Evolutionary conservation across 208 protist genomes (phyloP), one percentile per base, ranked within the genome.

Genomic region (Leishmania tropica): DNA sequence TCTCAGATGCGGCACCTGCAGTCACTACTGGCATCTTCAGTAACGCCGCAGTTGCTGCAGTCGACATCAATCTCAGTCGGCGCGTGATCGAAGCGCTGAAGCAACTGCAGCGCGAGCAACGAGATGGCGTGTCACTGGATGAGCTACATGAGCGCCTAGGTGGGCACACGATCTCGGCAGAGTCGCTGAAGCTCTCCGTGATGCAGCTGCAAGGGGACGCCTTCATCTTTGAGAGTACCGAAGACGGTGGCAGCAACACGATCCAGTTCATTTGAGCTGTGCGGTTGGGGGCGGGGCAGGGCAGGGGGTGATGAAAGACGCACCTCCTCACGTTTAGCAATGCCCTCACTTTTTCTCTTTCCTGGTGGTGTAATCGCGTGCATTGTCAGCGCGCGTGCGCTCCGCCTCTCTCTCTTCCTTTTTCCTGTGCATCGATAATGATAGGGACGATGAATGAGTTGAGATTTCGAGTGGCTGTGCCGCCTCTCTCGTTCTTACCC

Each of bases 61-160:
- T 56, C n/a, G 81, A 85, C 54, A 42, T 85, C 40, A 21, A 74
- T 11, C 71, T 93, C 2, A 85, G 87, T 37, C 84, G 80, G 3
- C 87, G 83, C 24, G 88, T 96, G 1, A 76, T 87, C 35, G 88
- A 93, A 40, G 83, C 80, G 17, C 76, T 97, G 31, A 91, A 89
- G 71, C 81, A 58, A n/a, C 81, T 95, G 42, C 92, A 95, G 81
- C 85, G 92, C 10, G 92, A 97, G 83, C 92, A 93, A 84, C 90
- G 86, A 5, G 74, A 79, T 21, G 80, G 82, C 24, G 86, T 94
- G 4, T 67, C 80, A 37, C 75, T 97, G 68, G n/a, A 72, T 3
- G 94, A 97, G 64, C 47, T 97, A 54, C 87, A 88, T 74, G 80
- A 80, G 31, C 90, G 83, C 28, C 82, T 97, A 1, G 90, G 87